Conservation (phyloP, 192 early-diverging fungal genomes). For the Paraglomus occultum region DNA sequence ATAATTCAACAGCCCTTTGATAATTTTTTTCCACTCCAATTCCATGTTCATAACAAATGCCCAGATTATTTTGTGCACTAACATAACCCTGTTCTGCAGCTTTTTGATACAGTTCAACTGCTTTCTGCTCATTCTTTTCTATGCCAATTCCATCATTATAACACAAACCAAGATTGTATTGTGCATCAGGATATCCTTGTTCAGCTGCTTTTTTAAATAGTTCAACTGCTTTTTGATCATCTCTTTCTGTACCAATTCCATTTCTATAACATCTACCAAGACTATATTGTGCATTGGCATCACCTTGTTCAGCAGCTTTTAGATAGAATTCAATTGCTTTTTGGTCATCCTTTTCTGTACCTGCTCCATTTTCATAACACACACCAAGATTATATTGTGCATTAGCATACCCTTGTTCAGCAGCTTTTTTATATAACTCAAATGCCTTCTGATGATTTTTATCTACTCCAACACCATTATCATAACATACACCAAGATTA, state of each 20-base stretch:
- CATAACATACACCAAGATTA: slow-evolving; percentile 76
- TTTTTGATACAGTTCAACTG: slow-evolving; percentile 50
- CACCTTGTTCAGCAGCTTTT: slow-evolving; percentile 51
- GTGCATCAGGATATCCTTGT: slow-evolving; percentile 57
- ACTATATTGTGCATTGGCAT: slow-evolving; percentile 67
- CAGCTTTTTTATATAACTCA: slow-evolving; percentile 54
- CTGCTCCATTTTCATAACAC: slow-evolving; percentile 60
- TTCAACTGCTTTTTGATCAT: slow-evolving; percentile 48
- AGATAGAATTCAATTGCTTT: slow-evolving; percentile 60
- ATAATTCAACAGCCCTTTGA: slow-evolving; percentile 55
- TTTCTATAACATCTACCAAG: slow-evolving; percentile 75
- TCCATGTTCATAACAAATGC: slow-evolving; percentile 65
- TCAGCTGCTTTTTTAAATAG: slow-evolving; percentile 63
- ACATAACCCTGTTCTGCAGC: slow-evolving; percentile 54
- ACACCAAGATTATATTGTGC: slow-evolving; percentile 59
- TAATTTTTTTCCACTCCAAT: slow-evolving; percentile 50
- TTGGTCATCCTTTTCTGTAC: slow-evolving; percentile 46
- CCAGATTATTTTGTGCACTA: slow-evolving; percentile 72
- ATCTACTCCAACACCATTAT: slow-evolving; percentile 70
- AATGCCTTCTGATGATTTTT: slow-evolving; percentile 66
- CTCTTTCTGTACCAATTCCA: slow-evolving; percentile 54
- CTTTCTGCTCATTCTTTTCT: slow-evolving; percentile 42
- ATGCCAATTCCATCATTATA: slow-evolving; percentile 76
- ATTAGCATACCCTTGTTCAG: slow-evolving; percentile 54
- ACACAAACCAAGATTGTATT: slow-evolving; percentile 81